phyloP scores from a whole-genome alignment of 495 filamentous ascomycete species.

The Thermothielavioides terrestris region DNA sequence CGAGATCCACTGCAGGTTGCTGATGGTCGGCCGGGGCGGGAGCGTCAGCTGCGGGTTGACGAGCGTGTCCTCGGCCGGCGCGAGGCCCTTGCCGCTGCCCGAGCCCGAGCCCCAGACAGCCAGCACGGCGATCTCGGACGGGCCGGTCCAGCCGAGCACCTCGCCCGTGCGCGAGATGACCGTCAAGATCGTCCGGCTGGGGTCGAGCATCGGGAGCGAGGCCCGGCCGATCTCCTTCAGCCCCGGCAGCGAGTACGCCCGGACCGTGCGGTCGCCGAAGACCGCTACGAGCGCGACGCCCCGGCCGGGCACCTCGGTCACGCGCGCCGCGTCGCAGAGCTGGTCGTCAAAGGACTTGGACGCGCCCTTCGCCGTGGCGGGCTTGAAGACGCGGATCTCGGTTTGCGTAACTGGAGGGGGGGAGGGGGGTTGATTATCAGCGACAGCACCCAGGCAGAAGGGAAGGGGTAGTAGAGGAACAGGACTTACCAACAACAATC shows the following conservation, averaged over 20 bases:
- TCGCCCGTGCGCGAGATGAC: conserved; percentile 67
- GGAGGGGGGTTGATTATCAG: background rate
- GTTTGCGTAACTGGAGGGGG: conserved; percentile 52
- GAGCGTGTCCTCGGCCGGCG: conserved; percentile 57
- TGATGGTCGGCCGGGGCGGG: conserved; percentile 87
- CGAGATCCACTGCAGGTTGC: conserved; percentile 90
- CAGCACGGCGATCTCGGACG: conserved; percentile 71
- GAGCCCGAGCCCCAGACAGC: conserved; percentile 71
- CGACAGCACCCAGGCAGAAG: background rate
- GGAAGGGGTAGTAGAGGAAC: background rate
- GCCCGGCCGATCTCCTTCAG: conserved; percentile 75
- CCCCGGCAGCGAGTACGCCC: conserved; percentile 75
- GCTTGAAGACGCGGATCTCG: conserved; percentile 77
- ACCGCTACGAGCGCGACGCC: conserved; percentile 74
- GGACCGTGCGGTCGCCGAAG: conserved; percentile 68
- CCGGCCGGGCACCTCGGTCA: conserved; percentile 61
- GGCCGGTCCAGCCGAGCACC: conserved; percentile 81
- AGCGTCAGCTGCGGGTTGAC: conserved; percentile 63
- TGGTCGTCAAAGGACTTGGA: conserved; percentile 79
- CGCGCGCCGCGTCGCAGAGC: conserved; percentile 66
- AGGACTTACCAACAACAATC: conserved; percentile 46
- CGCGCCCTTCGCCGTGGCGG: conserved; percentile 74
- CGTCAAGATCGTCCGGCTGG: conserved; percentile 56
- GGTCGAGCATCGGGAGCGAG: conserved; percentile 58
- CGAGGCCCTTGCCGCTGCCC: conserved; percentile 27